These are phyloP conservation scores for Vitis riparia DNA, from an alignment of 164 flowering plant species.

Conservation along the genomic window DNA sequence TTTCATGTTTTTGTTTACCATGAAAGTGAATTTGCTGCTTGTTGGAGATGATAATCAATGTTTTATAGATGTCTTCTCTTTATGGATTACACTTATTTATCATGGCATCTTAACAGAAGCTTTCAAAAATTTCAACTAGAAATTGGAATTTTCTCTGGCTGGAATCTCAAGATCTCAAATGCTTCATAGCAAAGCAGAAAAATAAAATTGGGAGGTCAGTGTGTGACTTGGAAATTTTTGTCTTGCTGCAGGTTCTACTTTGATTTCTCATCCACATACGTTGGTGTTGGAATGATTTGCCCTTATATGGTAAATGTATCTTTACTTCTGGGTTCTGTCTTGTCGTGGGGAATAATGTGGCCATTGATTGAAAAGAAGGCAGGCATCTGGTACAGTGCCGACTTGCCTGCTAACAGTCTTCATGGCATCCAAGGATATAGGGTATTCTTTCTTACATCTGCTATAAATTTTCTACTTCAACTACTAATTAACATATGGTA, in stretches of 20 bases:
- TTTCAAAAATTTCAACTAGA: background rate
- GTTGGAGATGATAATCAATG: too few species aligned
- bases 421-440: constrained; percentile 47
- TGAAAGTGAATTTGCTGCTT: too few species aligned
- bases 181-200: too few species aligned
- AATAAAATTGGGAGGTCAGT: too few species aligned
- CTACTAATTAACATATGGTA: too few species aligned
- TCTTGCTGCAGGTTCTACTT: constrained; percentile 37
- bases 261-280: constrained; percentile 52
- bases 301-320: constrained; percentile 46
- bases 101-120: background rate
- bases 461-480: too few species aligned
- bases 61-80: too few species aligned
- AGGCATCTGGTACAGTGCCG: constrained; percentile 42
- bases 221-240: background rate
- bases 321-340: constrained; percentile 38
- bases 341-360: constrained; percentile 60
- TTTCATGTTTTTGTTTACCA: too few species aligned
- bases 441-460: constrained; percentile 12
- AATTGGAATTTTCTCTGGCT: background rate
- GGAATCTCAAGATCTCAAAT: too few species aligned
- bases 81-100: too few species aligned
- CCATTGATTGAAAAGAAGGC: constrained; percentile 33
- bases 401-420: constrained; percentile 25
- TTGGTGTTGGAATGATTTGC: constrained; percentile 57